Base-by-base conservation (phyloP, 805 yeast species). In the Ogataea siamensis region DNA sequence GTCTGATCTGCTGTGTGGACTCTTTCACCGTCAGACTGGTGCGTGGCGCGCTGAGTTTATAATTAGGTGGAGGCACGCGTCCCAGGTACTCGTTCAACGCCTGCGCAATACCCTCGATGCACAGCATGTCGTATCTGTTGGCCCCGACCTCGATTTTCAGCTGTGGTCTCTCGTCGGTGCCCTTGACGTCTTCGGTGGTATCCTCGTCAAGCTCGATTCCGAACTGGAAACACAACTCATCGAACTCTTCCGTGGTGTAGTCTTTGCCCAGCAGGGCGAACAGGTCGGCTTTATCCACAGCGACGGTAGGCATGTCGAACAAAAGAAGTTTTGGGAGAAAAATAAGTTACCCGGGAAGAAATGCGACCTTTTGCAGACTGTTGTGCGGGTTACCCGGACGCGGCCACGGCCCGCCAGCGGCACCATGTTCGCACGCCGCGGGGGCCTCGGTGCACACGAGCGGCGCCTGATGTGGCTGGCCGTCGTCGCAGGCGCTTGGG, bases 141-240 rank as follows among this genome's bases (percentile, higher is more conserved):
- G 99, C 99, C 42, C 96, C 97, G 48, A 94, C 81, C 64, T 93
- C 99, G 57, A 93, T 87, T 68, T 93, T 93, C 55, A 87, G 74
- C 66, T 91, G 94, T n/a, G 99, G 97, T 63, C 96, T 82, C 65
- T 87, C 95, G 48, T 78, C 85, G n/a, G 72, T 70, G 61, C 74
- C 77, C 43, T 61, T 65, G 49, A 83, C 81, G 32, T 76, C 80
- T 24, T 83, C 87, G 28, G 95, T 85, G 59, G 95, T 87, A 63
- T 94, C 98, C 68, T 94, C 99, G 63, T 93, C 99, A 46, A 93
- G 76, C 70, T 93, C 99, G 51, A 93, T 80, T 55, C 99, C 99
- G 54, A 89, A 93, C 58, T 91, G 94, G 70, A 93, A 93, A 70
- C 98, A 93, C 52, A 93, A 77, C 66, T 89, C 97, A 60, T 93